A percentile compares a stretch with the other conserved stretches of the same genome.
phyloP scores from a whole-genome alignment of 306 rosid species.

The Corylus americana region DNA sequence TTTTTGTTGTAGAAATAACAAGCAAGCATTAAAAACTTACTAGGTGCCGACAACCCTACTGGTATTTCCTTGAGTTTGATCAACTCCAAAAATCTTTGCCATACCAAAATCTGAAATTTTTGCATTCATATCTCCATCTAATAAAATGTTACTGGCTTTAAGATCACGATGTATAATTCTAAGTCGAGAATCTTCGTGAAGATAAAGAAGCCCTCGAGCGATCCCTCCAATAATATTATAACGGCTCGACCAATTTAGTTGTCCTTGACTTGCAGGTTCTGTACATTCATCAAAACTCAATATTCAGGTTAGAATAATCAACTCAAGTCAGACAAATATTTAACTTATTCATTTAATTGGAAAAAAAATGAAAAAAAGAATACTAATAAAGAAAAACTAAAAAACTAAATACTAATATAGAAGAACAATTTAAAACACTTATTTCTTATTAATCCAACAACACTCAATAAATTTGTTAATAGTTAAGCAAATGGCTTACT shows the following conservation, averaged over 20 bases:
- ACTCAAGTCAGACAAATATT: too few relatives aligned
- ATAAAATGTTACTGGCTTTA: constrained; percentile 32
- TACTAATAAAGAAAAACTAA: too few relatives aligned
- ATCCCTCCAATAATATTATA: constrained; percentile 38
- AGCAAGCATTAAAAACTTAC: constrained; percentile 7
- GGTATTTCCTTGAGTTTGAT: constrained; percentile 28
- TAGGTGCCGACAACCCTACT: constrained; percentile 32
- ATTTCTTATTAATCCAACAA: background rate
- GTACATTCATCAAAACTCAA: background rate
- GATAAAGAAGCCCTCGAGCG: constrained; percentile 34
- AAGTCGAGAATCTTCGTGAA: constrained; percentile 44
- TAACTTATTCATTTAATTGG: too few relatives aligned
- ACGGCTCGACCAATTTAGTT: constrained; percentile 42
- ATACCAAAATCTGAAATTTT: constrained; percentile 35
- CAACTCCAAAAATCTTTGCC: constrained; percentile 22
- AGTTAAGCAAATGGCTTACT: background rate
- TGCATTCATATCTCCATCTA: constrained; percentile 29
- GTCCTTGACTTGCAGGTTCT: constrained; percentile 29
- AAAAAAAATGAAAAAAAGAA: too few relatives aligned
- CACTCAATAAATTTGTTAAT: background rate
- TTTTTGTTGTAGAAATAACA: background rate
- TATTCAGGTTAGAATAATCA: background rate
- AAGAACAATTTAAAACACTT: too few relatives aligned
- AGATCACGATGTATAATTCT: constrained; percentile 43
- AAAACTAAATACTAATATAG: too few relatives aligned